These are phyloP conservation scores for Magnolia sinica DNA, from an alignment of 164 flowering plant species.

Conservation along the genomic window DNA sequence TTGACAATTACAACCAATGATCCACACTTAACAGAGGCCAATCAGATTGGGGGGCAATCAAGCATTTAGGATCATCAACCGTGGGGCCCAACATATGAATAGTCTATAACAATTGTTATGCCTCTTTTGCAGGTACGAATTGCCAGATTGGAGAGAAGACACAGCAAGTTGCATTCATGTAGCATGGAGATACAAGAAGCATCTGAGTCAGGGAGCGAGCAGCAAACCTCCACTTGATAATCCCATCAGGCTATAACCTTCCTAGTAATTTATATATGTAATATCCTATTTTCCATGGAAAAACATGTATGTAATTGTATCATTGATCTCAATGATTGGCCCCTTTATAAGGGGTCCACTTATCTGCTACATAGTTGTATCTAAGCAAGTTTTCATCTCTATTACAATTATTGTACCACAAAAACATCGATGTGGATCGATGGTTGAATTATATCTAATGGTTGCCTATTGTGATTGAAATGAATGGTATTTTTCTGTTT, in stretches of 20 bases:
- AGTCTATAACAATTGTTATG: background rate
- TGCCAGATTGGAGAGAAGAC: conserved; percentile 32
- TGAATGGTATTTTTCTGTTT: too few species aligned
- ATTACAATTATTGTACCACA: too few species aligned
- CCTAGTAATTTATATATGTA: background rate
- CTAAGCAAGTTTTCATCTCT: background rate
- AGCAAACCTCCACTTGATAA: background rate
- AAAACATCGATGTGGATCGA: too few species aligned
- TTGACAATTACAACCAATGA: too few species aligned
- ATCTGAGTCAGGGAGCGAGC: conserved; percentile 15
- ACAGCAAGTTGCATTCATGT: conserved; percentile 32
- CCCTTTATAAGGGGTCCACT: background rate
- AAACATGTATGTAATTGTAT: background rate
- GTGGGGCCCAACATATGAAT: too few species aligned
- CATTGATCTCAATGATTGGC: background rate
- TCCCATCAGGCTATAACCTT: too few species aligned
- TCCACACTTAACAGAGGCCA: too few species aligned
- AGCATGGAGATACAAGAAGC: conserved; percentile 35
- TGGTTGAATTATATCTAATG: too few species aligned
- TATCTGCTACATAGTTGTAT: background rate
- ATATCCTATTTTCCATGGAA: background rate
- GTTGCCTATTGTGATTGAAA: too few species aligned
- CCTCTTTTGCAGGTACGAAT: conserved; percentile 25
- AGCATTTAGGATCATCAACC: too few species aligned
- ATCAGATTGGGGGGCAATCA: background rate